phyloP scores from a whole-genome alignment of 345 rosid genomes.

The Lenwebbia sp. region DNA sequence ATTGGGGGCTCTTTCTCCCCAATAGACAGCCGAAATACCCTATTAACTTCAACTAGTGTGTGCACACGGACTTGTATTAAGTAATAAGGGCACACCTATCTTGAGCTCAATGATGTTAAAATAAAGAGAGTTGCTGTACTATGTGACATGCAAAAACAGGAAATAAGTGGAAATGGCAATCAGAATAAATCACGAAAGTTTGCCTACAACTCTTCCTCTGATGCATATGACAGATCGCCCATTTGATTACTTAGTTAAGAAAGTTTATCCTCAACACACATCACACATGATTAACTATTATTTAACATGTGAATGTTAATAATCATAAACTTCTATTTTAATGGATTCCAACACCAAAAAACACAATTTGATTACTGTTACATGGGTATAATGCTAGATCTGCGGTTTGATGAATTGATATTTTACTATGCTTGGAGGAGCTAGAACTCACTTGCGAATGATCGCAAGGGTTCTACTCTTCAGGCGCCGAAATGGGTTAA shows the following conservation, averaged over 20 bases:
- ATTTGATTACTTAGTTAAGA: not conserved
- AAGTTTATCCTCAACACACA: not conserved
- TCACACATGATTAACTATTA: not conserved
- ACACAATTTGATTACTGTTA: not conserved
- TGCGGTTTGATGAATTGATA: not conserved
- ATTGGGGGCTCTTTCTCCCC: conserved; percentile 34
- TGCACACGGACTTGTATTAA: not conserved
- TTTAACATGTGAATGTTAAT: not conserved
- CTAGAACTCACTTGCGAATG: not conserved
- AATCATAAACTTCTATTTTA: not conserved
- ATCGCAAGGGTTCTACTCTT: not conserved
- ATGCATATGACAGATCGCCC: not conserved
- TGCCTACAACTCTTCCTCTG: not conserved
- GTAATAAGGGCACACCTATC: not conserved
- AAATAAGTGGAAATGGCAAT: not conserved
- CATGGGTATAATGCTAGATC: not conserved
- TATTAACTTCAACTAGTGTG: conserved; percentile 20
- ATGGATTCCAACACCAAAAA: not conserved
- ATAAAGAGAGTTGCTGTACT: not conserved
- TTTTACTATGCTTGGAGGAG: not conserved
- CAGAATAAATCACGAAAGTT: not conserved
- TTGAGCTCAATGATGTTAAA: not conserved
- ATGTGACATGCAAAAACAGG: not conserved
- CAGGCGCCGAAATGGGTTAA: not conserved
- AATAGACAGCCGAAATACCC: conserved; percentile 33